A percentile compares a stretch with the other conserved stretches of the same genome.
phyloP scores from a whole-genome alignment of 1,139 yeast genomes.

The Nakaseomyces kungkrabaensis region DNA sequence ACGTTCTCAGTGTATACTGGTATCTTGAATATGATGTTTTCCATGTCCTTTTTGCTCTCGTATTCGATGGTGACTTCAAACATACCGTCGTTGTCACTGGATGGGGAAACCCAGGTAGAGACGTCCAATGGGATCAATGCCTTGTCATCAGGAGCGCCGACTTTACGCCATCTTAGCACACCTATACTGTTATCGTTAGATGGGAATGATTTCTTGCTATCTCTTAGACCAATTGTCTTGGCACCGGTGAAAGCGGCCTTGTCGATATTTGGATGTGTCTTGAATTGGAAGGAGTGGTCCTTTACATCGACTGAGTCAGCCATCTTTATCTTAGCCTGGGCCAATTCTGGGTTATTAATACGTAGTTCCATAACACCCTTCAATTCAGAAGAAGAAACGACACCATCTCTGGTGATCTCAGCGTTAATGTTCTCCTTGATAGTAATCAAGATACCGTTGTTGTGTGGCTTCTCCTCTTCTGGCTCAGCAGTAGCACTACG shows the following conservation, averaged over 20 bases:
- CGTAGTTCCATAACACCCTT: conserved; percentile 89
- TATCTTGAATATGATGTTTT: conserved; percentile 29
- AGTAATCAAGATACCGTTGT: conserved; percentile 72
- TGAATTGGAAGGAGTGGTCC: conserved; percentile 48
- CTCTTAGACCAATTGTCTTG: conserved; percentile 63
- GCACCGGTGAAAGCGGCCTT: conserved; percentile 51
- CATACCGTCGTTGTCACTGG: conserved; percentile 44
- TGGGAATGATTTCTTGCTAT: conserved; percentile 73
- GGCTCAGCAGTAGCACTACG: conserved; percentile 17
- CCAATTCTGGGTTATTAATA: conserved; percentile 60
- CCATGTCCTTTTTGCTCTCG: conserved; percentile 47
- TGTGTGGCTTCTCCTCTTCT: conserved; percentile 26
- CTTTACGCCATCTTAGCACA: conserved; percentile 82
- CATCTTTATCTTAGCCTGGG: conserved; percentile 56
- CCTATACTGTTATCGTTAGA: conserved; percentile 83
- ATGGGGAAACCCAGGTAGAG: conserved; percentile 72
- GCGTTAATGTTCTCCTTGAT: conserved; percentile 73
- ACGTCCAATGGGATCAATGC: conserved; percentile 60
- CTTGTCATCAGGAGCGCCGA: conserved; percentile 47
- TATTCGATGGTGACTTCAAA: conserved; percentile 82
- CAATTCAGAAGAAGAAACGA: conserved; percentile 61
- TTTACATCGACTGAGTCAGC: conserved; percentile 31
- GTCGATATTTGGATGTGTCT: conserved; percentile 95
- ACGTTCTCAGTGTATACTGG: conserved; percentile 55
- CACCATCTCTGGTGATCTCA: conserved; percentile 76